Conservation (phyloP, 108 stramenopile genomes). For the Pseudonitzschia pungens region DNA sequence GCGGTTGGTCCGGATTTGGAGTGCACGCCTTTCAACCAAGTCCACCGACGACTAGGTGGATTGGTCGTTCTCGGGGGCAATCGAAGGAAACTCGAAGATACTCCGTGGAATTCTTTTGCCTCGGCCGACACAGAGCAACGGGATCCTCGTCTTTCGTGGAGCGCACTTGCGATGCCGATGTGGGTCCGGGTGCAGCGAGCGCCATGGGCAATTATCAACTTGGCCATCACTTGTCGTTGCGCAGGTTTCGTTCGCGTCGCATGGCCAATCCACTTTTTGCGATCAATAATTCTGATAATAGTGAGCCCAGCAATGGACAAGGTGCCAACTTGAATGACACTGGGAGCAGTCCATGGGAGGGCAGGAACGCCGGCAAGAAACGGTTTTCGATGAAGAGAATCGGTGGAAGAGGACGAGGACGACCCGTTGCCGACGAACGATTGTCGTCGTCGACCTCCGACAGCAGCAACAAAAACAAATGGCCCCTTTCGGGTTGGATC, state of each 20-base stretch:
- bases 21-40: not conserved
- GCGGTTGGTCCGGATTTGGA: not conserved
- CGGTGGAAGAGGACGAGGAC: not conserved
- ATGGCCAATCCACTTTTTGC: not conserved
- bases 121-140: too few species aligned
- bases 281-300: not conserved
- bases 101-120: too few species aligned
- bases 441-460: not conserved
- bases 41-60: not conserved
- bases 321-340: not conserved
- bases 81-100: not conserved
- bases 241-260: not conserved
- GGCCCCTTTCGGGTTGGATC: not conserved
- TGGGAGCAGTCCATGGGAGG: not conserved
- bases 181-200: too few species aligned
- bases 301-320: not conserved
- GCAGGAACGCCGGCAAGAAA: not conserved
- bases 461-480: not conserved
- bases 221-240: too few species aligned
- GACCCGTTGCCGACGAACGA: not conserved
- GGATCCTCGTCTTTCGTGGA: too few species aligned
- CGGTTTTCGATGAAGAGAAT: conserved; percentile 6
- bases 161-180: too few species aligned
- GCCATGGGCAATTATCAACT: too few species aligned
- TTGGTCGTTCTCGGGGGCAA: not conserved